Percentiles rank a stretch among this genome's conserved stretches.
Evolutionary conservation across 306 rosid species (phyloP).

Genomic region (Rosa chinensis): DNA sequence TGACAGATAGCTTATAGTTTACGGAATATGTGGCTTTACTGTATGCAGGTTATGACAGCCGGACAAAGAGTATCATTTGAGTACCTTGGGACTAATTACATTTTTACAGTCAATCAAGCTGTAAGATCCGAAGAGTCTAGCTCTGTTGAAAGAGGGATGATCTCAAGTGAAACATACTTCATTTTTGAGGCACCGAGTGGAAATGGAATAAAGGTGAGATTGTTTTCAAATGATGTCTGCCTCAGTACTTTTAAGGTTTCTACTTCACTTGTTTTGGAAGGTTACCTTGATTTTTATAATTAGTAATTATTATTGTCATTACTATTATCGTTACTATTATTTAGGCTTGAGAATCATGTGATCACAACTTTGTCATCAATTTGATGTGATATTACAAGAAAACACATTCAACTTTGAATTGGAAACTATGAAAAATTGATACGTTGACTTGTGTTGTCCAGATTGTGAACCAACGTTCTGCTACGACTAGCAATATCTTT

Average conservation of each 20-base stretch:
- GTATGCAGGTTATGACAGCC: conserved; percentile 73
- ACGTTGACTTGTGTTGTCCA: conserved; percentile 38
- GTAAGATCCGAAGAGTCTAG: conserved; percentile 58
- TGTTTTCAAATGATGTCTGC: conserved; percentile 1
- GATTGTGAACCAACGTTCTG: conserved; percentile 92
- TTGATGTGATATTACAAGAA: conserved; percentile 17
- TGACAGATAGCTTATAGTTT: neutral
- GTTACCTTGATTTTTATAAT: neutral
- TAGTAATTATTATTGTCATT: neutral
- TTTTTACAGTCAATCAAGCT: conserved; percentile 73
- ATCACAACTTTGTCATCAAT: neutral
- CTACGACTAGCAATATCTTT: conserved; percentile 82
- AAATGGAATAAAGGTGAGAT: conserved; percentile 86
- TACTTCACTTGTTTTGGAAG: neutral
- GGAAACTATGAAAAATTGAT: conserved; percentile 3
- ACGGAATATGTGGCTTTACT: conserved; percentile 19
- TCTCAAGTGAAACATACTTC: conserved; percentile 77
- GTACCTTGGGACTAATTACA: conserved; percentile 77
- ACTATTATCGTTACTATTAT: too few species aligned
- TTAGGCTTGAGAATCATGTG: neutral
- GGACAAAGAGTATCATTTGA: conserved; percentile 92
- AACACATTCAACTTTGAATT: conserved; percentile 9
- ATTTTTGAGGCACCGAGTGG: conserved; percentile 77
- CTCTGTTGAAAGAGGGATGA: conserved; percentile 77
- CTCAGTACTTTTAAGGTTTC: neutral